Conservation (phyloP, 768 basidiomycete species). For the Russula dissimulans region DNA sequence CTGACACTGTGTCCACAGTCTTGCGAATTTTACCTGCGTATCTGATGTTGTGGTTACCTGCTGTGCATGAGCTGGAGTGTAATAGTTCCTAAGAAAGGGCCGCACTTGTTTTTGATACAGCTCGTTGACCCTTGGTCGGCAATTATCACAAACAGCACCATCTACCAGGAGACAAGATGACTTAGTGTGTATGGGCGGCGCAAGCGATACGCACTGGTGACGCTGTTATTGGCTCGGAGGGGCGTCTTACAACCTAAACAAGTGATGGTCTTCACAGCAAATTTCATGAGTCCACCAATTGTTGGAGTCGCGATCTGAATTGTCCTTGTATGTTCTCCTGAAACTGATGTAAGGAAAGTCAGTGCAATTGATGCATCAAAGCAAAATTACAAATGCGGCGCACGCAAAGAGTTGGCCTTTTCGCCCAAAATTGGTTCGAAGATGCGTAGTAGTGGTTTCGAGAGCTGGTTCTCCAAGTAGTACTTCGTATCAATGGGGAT, state of each 20-base stretch:
- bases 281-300: conserved; percentile 96
- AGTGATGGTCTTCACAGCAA: conserved; percentile 90
- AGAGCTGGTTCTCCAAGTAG: conserved; percentile 95
- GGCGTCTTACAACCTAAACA: conserved; percentile 95
- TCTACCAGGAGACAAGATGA: conserved; percentile 35
- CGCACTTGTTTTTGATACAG: conserved; percentile 87
- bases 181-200: background rate
- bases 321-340: conserved; percentile 91
- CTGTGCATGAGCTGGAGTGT: background rate
- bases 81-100: background rate
- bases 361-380: background rate
- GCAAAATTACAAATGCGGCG: conserved; percentile 25
- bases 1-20: conserved; percentile 98
- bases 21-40: conserved; percentile 83
- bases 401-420: conserved; percentile 75
- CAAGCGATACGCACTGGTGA: conserved; percentile 40
- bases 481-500: conserved; percentile 97
- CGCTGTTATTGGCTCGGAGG: conserved; percentile 66
- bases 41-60: conserved; percentile 53
- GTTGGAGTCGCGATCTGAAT: conserved; percentile 97
- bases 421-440: conserved; percentile 97
- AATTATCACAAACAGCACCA: conserved; percentile 93
- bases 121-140: conserved; percentile 75
- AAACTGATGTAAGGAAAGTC: conserved; percentile 43
- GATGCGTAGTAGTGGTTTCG: conserved; percentile 93